Evolutionary conservation across 768 basidiomycete species (phyloP).

Genomic region (Auricularia sp.): DNA sequence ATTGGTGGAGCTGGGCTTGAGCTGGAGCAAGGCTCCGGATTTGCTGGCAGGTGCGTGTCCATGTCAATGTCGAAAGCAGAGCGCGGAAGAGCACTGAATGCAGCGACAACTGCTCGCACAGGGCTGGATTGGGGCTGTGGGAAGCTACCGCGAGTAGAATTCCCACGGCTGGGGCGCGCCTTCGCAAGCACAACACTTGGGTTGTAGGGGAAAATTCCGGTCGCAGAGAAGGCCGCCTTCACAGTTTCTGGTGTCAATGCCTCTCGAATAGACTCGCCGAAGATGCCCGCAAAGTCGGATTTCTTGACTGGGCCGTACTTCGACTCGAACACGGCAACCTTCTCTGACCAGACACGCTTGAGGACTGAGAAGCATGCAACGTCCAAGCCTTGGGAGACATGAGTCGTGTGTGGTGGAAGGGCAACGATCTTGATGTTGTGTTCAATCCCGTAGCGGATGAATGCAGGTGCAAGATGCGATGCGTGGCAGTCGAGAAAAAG

Average conservation of each 20-base stretch:
- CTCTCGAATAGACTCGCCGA: constrained; percentile 22
- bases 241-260: constrained; percentile 13
- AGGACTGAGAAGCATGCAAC: constrained; percentile 27
- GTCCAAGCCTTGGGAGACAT: constrained; percentile 37
- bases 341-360: constrained; percentile 14
- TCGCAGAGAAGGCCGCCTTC: too few relatives aligned
- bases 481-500: constrained; percentile 39
- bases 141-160: constrained; percentile 12
- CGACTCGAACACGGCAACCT: constrained; percentile 9
- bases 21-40: too few relatives aligned
- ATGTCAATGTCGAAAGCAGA: too few relatives aligned
- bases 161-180: too few relatives aligned
- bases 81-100: too few relatives aligned
- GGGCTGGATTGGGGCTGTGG: constrained; percentile 20
- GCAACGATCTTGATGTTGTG: constrained; percentile 32
- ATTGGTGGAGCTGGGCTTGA: too few relatives aligned
- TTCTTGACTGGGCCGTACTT: constrained; percentile 21
- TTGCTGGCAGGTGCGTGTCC: too few relatives aligned
- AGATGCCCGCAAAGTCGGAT: constrained; percentile 28
- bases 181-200: too few relatives aligned
- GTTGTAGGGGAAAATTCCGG: too few relatives aligned
- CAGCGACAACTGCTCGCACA: constrained; percentile 11
- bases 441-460: constrained; percentile 28
- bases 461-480: constrained; percentile 30
- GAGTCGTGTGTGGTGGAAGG: constrained; percentile 38